Conservation (phyloP, 306 rosid genomes). For the peach (Prunus persica) region Prunus_persica_NCBIv2 NC_034015.1:14494001-14494500, state of each 20-base stretch:
- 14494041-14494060: background rate
- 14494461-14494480: slow-evolving; percentile 34
- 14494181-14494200: slow-evolving; percentile 7
- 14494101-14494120: background rate
- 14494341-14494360: slow-evolving; percentile 44
- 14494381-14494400: slow-evolving; percentile 54
- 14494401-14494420: slow-evolving; percentile 52
- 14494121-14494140: background rate
- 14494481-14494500: slow-evolving; percentile 8
- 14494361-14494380: slow-evolving; percentile 55
- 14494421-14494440: slow-evolving; percentile 54
- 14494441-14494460: slow-evolving; percentile 53
- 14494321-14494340: slow-evolving; percentile 51
- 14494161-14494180: background rate
- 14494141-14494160: too few species aligned
- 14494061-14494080: background rate
- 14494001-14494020: background rate
- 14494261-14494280: slow-evolving; percentile 44
- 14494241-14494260: slow-evolving; percentile 49
- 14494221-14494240: slow-evolving; percentile 49
- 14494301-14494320: slow-evolving; percentile 49
- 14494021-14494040: background rate
- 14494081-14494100: background rate
- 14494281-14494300: slow-evolving; percentile 40
- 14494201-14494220: slow-evolving; percentile 42